Conservation (phyloP, 768 basidiomycete species). For the Dentipellis fragilis region DNA sequence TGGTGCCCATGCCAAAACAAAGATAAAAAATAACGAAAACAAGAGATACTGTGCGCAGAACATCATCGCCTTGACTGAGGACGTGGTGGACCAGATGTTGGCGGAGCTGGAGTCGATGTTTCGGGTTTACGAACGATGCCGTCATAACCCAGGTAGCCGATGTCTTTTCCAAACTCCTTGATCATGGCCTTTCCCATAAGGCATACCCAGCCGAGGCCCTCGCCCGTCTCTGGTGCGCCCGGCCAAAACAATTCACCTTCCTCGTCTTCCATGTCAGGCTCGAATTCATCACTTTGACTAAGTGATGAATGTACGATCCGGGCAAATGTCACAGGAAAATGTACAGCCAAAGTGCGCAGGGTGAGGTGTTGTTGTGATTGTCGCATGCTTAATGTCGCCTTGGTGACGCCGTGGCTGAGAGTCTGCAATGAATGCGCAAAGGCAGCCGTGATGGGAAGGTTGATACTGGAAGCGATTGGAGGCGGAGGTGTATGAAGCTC, state of each 20-base stretch:
- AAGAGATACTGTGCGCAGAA: background rate
- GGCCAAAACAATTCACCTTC: conserved; percentile 86
- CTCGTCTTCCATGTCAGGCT: conserved; percentile 77
- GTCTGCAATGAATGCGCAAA: conserved; percentile 22
- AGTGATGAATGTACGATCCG: conserved; percentile 62
- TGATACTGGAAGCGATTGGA: conserved; percentile 15
- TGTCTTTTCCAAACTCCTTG: conserved; percentile 66
- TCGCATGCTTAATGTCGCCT: conserved; percentile 10
- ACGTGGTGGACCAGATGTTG: background rate
- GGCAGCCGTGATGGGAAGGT: conserved; percentile 12
- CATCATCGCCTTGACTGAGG: conserved; percentile 8
- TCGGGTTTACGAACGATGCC: conserved; percentile 68
- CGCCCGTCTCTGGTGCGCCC: conserved; percentile 58
- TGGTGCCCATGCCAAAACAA: background rate
- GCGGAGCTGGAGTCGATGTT: background rate
- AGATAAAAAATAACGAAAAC: too few relatives aligned
- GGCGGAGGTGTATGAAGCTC: conserved; percentile 13
- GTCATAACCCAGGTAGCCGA: conserved; percentile 62
- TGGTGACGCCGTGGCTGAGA: conserved; percentile 34
- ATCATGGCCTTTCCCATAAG: conserved; percentile 83
- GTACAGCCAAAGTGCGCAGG: conserved; percentile 55
- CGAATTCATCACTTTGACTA: conserved; percentile 57
- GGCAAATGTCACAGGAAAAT: conserved; percentile 68
- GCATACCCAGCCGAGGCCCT: conserved; percentile 83
- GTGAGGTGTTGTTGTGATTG: conserved; percentile 40